Percentiles rank a stretch among this genome's conserved stretches.
These are phyloP conservation scores for Penicillium sp. DNA, from an alignment of 2,329 filamentous ascomycete genomes.

Conservation along the genomic window DNA sequence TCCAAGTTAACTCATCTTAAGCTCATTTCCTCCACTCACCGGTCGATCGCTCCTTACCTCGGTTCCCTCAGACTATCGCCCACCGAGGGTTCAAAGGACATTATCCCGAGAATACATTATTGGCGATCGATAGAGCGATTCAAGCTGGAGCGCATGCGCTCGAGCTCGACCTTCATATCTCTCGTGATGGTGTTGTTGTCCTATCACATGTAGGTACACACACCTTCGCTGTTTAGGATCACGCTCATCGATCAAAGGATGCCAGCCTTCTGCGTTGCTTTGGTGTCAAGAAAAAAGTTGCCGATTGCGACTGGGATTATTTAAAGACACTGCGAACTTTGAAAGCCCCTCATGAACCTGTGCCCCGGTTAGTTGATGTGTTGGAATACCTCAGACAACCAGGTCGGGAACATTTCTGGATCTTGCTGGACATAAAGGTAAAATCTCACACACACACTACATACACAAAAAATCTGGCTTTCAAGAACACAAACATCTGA, in stretches of 20 bases:
- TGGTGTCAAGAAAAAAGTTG: slow-evolving; percentile 68
- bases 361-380: slow-evolving; percentile 74
- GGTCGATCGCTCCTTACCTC: neutral
- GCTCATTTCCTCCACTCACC: slow-evolving; percentile 17
- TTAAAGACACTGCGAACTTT: slow-evolving; percentile 67
- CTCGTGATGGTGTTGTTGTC: slow-evolving; percentile 79
- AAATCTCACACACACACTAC: too few species aligned
- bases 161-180: slow-evolving; percentile 85
- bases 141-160: slow-evolving; percentile 74
- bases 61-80: slow-evolving; percentile 40
- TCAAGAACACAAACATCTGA: neutral
- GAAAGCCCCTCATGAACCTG: slow-evolving; percentile 64
- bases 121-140: slow-evolving; percentile 71
- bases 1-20: slow-evolving; percentile 7
- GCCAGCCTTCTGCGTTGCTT: slow-evolving; percentile 76
- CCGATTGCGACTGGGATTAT: slow-evolving; percentile 74
- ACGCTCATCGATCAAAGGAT: slow-evolving; percentile 56
- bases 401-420: slow-evolving; percentile 68
- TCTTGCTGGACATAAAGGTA: slow-evolving; percentile 87
- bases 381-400: slow-evolving; percentile 68
- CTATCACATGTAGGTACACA: slow-evolving; percentile 67
- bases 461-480: neutral
- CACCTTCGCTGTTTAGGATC: neutral
- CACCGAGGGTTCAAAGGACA: slow-evolving; percentile 60
- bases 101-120: slow-evolving; percentile 84